Evolutionary conservation across 164 flowering plant species (phyloP).

Genomic region (Magnolia officinalis): DNA sequence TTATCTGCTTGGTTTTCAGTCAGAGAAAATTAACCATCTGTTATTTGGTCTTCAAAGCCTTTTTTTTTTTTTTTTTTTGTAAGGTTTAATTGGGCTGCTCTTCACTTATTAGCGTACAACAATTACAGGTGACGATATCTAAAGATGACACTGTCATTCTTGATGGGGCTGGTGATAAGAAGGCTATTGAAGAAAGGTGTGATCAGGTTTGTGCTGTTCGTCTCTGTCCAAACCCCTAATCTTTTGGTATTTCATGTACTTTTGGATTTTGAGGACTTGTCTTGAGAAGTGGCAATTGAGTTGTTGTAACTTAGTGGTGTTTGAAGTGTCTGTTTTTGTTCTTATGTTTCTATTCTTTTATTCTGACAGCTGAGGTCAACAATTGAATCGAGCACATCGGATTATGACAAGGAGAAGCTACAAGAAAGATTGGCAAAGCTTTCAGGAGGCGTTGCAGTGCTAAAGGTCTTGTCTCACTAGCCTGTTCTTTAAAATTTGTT

Average conservation of each 20-base stretch:
- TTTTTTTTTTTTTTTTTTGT: neutral
- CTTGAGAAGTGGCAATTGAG: too few species aligned
- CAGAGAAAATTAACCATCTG: neutral
- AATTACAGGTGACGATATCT: conserved; percentile 60
- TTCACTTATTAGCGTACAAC: neutral
- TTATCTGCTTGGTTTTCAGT: neutral
- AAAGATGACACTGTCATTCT: conserved; percentile 88
- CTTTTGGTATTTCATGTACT: too few species aligned
- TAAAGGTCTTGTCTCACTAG: conserved; percentile 48
- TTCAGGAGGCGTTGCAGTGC: conserved; percentile 93
- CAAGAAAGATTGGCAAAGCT: conserved; percentile 94
- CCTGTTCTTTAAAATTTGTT: neutral
- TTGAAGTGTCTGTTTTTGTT: too few species aligned
- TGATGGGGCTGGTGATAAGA: conserved; percentile 91
- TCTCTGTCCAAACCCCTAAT: neutral
- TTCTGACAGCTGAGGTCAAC: conserved; percentile 62
- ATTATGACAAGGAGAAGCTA: conserved; percentile 87
- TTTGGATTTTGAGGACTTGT: too few species aligned
- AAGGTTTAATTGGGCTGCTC: neutral
- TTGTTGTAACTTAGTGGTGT: too few species aligned
- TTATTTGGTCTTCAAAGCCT: neutral
- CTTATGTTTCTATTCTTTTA: neutral
- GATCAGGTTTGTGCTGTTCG: conserved; percentile 53
- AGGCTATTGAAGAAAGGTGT: conserved; percentile 77
- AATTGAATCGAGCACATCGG: conserved; percentile 77